Conservation (phyloP, 2,329 filamentous ascomycete genomes). For the Cadophora sp. region DNA sequence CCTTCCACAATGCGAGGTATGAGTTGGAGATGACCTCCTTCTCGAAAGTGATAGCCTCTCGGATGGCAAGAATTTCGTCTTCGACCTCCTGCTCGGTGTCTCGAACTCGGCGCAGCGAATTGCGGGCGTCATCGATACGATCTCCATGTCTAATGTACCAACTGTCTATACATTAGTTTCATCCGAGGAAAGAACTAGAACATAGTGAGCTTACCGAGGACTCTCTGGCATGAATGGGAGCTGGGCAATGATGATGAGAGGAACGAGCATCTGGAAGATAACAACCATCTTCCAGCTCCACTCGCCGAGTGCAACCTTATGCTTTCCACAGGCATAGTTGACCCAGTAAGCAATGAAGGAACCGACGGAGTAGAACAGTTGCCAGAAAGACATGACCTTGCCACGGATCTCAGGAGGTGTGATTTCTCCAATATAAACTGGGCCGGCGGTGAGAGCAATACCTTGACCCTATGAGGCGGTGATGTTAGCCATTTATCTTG, state of each 20-base stretch:
- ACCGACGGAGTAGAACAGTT: slow-evolving; percentile 65
- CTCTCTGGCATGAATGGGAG: slow-evolving; percentile 72
- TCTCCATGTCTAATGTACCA: slow-evolving; percentile 70
- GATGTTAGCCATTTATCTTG: too few species aligned
- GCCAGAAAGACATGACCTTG: slow-evolving; percentile 74
- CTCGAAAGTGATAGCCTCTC: slow-evolving; percentile 74
- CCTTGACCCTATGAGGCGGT: slow-evolving; percentile 17
- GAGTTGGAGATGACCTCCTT: slow-evolving; percentile 69
- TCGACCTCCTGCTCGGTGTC: slow-evolving; percentile 72
- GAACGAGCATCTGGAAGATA: slow-evolving; percentile 75
- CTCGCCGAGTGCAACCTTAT: slow-evolving; percentile 54
- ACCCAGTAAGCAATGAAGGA: slow-evolving; percentile 42
- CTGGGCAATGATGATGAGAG: slow-evolving; percentile 64
- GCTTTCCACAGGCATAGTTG: slow-evolving; percentile 36
- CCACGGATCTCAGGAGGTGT: slow-evolving; percentile 69
- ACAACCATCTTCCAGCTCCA: slow-evolving; percentile 79
- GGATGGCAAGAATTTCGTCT: slow-evolving; percentile 68
- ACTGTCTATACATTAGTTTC: neutral
- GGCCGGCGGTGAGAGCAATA: slow-evolving; percentile 60
- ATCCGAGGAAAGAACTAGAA: neutral
- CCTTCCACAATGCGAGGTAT: slow-evolving; percentile 73
- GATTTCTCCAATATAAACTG: slow-evolving; percentile 75
- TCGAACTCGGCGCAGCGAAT: slow-evolving; percentile 63
- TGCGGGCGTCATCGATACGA: slow-evolving; percentile 64
- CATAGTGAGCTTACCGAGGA: slow-evolving; percentile 52